Evolutionary conservation across 2,329 filamentous ascomycete species (phyloP).

Genomic region (Botryotinia calthae): DNA sequence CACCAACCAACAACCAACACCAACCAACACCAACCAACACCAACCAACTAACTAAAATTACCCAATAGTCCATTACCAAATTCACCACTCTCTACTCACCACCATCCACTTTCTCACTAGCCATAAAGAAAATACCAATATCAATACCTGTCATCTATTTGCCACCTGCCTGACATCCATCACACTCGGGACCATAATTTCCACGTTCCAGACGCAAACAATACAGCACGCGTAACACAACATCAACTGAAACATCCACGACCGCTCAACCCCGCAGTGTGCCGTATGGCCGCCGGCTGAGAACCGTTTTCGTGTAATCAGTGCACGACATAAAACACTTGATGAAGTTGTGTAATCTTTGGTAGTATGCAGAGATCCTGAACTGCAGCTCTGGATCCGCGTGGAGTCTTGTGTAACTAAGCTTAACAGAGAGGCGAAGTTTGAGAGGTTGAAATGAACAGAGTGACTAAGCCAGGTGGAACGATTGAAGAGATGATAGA

Average conservation of each 20-base stretch:
- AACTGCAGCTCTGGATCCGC: not conserved
- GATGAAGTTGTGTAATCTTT: not conserved
- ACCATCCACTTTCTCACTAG: not conserved
- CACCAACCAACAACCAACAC: not conserved
- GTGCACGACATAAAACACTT: not conserved
- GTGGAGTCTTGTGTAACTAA: not conserved
- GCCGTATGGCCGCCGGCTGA: not conserved
- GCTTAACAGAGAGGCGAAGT: accelerated
- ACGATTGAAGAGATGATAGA: not conserved
- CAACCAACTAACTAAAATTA: not conserved
- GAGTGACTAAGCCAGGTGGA: not conserved
- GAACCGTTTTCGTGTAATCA: no score
- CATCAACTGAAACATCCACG: not conserved
- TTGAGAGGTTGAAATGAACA: no score
- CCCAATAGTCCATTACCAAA: no score
- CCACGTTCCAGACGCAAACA: not conserved
- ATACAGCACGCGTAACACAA: not conserved
- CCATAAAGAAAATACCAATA: not conserved
- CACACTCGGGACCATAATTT: not conserved
- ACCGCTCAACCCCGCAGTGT: not conserved
- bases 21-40: not conserved
- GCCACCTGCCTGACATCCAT: not conserved
- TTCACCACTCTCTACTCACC: not conserved
- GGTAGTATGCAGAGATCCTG: not conserved
- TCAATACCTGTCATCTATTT: not conserved